A percentile compares a stretch with the other conserved stretches of the same genome.
These are phyloP conservation scores for Fusarium coicis DNA, from an alignment of 2,329 filamentous ascomycete species.

Conservation along the genomic window DNA sequence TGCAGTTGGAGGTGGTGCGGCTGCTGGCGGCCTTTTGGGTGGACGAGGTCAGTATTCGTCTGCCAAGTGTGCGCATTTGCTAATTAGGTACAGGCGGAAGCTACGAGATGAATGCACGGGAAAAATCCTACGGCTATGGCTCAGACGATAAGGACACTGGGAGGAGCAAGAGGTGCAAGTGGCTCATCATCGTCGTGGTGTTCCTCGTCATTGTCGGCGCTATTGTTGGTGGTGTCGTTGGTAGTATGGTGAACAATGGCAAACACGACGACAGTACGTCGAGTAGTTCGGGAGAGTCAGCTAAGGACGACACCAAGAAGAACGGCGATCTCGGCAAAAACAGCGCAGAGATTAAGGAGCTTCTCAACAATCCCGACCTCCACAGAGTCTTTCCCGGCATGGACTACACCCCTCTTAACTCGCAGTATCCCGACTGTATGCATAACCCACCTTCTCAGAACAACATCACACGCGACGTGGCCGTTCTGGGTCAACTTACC, in stretches of 20 bases:
- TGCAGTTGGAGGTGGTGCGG: conserved; percentile 57
- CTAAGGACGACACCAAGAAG: conserved; percentile 66
- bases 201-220: conserved; percentile 74
- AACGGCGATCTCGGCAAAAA: conserved; percentile 80
- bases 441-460: conserved; percentile 86
- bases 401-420: conserved; percentile 92
- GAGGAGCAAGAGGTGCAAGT: conserved; percentile 74
- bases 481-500: conserved; percentile 89
- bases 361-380: conserved; percentile 83
- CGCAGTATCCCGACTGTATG: conserved; percentile 88
- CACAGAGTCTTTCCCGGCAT: conserved; percentile 96
- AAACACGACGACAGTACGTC: conserved; percentile 12
- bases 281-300: conserved; percentile 57
- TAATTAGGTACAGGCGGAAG: conserved; percentile 41
- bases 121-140: conserved; percentile 71
- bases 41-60: conserved; percentile 39
- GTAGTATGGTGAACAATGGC: conserved; percentile 70
- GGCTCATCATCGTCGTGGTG: conserved; percentile 74
- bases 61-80: background rate
- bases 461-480: conserved; percentile 91
- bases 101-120: conserved; percentile 53
- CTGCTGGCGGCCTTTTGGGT: conserved; percentile 52
- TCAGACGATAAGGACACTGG: conserved; percentile 70
- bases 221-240: conserved; percentile 79
- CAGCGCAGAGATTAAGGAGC: conserved; percentile 80